Evolutionary conservation across 371 early-diverging fungal genomes (phyloP), one percentile per base, ranked within the genome.

Genomic region (Apophysomyces ossiformis): DNA sequence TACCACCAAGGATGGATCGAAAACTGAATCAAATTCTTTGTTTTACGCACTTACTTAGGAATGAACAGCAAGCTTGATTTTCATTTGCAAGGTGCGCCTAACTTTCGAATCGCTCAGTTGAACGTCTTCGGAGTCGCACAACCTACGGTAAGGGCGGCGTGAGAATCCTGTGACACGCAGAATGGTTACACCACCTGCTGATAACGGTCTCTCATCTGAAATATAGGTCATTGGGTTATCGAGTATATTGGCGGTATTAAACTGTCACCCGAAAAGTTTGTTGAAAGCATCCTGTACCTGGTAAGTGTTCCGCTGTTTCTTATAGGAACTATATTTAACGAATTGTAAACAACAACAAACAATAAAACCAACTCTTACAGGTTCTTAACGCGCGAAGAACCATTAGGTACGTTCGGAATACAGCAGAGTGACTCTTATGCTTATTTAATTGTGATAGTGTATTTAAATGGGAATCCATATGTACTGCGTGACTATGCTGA

Each of bases 311-410:
- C 18, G 16, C 16, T 36, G 5, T 12, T 21, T 44, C 1, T 13
- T 13, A 60, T 7, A 41, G 0, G 46, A 7, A 26, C 32, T 26
- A 26, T 26, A 26, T 26, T 26, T 26, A 26, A 26, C 32, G 32
- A 26, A 1, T 26, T 26, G 32, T 2, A 26, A 26, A 26, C 32
- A 26, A 26, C 32, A 26, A 26, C 32, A 26, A 26, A 26, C 32
- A 26, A 26, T 26, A 3, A 3, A 3, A 26, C 32, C 32, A 26
- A 26, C 32, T 26, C 32, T 26, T 26, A 26, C 32, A 92, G 92
- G 88, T 87, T 93, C 64, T 85, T 84, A 35, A 83, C 91, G 21
- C 81, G 93, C 38, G 90, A 91, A 71, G 92, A 93, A 58, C 90
- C 91, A 13, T 64, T 93, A n/a, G 75, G 80, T 79, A 73, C 44